Conservation (phyloP, 306 rosid species). For the Clitoria ternatea region DNA sequence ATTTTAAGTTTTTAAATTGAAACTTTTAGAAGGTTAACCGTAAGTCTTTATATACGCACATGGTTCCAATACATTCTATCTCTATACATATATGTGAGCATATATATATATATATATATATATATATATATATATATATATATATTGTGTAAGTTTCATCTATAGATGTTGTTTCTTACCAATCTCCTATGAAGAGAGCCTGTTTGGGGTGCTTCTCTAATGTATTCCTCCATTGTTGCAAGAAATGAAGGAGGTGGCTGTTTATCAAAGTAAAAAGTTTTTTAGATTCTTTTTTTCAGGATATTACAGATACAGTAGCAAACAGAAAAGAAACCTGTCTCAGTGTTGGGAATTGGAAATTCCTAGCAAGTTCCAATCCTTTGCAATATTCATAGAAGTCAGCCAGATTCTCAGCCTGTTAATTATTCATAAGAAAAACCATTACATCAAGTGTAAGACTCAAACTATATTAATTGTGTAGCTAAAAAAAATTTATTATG, state of each 20-base stretch:
- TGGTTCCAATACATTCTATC: too few species aligned
- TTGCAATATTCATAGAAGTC: slow-evolving; percentile 89
- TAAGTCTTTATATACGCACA: too few species aligned
- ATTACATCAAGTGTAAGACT: neutral
- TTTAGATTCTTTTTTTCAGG: slow-evolving; percentile 25
- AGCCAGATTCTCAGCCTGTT: slow-evolving; percentile 80
- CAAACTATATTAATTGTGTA: neutral
- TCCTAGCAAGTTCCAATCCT: slow-evolving; percentile 90
- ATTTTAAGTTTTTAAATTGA: too few species aligned
- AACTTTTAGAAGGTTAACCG: too few species aligned
- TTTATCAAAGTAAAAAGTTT: slow-evolving; percentile 27
- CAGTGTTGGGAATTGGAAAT: slow-evolving; percentile 84
- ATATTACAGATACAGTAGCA: neutral
- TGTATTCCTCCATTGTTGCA: slow-evolving; percentile 88
- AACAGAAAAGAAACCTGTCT: slow-evolving; percentile 71
- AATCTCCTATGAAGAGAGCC: slow-evolving; percentile 51
- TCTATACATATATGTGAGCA: too few species aligned
- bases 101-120: too few species aligned
- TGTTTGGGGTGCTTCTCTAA: slow-evolving; percentile 77
- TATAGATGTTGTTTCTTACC: slow-evolving; percentile 45
- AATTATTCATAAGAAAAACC: slow-evolving; percentile 10
- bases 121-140: too few species aligned
- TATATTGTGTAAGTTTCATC: too few species aligned
- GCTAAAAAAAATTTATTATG: too few species aligned
- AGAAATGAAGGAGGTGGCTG: slow-evolving; percentile 98